Evolutionary conservation across 768 basidiomycete genomes (phyloP), one percentile per base, ranked within the genome.

Genomic region (Calocybe gangraenosa): DNA sequence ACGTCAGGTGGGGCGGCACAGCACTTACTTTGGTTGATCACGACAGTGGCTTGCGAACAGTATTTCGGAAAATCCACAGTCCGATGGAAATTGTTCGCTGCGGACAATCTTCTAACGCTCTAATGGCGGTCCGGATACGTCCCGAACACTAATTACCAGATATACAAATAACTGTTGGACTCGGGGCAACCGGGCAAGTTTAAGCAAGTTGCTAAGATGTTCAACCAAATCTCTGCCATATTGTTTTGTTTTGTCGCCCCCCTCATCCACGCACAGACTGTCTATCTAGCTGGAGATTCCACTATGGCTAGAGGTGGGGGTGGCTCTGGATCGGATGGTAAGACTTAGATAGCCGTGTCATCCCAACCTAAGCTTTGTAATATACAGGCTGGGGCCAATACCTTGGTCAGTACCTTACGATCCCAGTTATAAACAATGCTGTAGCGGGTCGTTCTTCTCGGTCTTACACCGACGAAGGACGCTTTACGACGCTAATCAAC

Each of bases 381-480:
- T 35, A 7, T n/a, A 3, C 8, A 74, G 72, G 72, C 10, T 76
- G 74, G 75, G 74, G 67, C 1, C 65, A 71, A 49, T 69, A 68
- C 47, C 54, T 75, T 10, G 63, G 53, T 3, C 66, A 70, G 52
- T 74, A 65, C 34, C 45, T 75, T 25, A 65, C 63, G 2, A 59
- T 75, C 39, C 64, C 70, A 1, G 69, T 76, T 7, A 65, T 73
- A 13, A 78, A 78, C 51, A 51, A 61, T 36, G 75, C 75, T 0
- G 66, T 75, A 33, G 71, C 65, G 7, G 76, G 76, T 3, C 62
- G 69, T 6, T 71, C 67, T 37, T 67, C 76, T 1, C 64, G 76
- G 30, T 72, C 70, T 34, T 78, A 66, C 49, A 73, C 70, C 10
- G 71, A 73, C 15, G 70, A 75, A 50, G 74, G 74, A 28, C 62